Base-by-base conservation (phyloP, 2,329 filamentous ascomycete genomes). In the Pseudogymnoascus sp. region DNA sequence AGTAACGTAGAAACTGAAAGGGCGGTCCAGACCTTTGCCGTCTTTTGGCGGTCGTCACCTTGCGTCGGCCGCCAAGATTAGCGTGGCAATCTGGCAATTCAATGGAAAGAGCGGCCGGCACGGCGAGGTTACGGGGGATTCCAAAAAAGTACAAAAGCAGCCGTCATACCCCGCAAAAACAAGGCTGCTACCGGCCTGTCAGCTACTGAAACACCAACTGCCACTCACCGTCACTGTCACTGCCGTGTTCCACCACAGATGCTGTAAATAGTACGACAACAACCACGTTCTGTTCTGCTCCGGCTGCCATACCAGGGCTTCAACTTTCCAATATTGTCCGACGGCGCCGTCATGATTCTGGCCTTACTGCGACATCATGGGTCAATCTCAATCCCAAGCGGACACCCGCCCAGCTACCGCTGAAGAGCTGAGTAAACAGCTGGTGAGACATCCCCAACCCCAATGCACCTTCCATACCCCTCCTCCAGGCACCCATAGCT, bases 381-480 rank as follows among this genome's bases (percentile, higher is more conserved):
- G 73, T 40, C 72, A 74, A 69, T 68, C 64, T 67, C 72, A 74
- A 64, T 74, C 73, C 36, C 66, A 62, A 47, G 69, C 67, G 29
- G 66, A 63, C 31, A 65, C 60, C 11, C 69, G 62, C 21, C 67
- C 68, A 64, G 64, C 67, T 54, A 70, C 72, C 2, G 71, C 71
- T 12, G 69, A 72, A 62, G 65, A 73, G 60, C 57, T 74, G 37
- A 72, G 69, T 60, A 72, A 73, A 66, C 68, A 73, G 62, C 65
- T 74, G 63, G 73, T 74, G 69, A 29, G 62, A 18, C 42, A 47
- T n/a, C 18, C 37, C 16, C 40, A 59, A 64, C 57, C 62, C 62
- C 47, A 34, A 34, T 34, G 10, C 31, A 34, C 31, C 31, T 5
- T 29, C 6, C 2, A 8, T 29, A 29, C 6, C 6, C 29, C 10